Conservation (phyloP, 2,329 filamentous ascomycete genomes). For the Pseudogymnoascus sp. region DNA sequence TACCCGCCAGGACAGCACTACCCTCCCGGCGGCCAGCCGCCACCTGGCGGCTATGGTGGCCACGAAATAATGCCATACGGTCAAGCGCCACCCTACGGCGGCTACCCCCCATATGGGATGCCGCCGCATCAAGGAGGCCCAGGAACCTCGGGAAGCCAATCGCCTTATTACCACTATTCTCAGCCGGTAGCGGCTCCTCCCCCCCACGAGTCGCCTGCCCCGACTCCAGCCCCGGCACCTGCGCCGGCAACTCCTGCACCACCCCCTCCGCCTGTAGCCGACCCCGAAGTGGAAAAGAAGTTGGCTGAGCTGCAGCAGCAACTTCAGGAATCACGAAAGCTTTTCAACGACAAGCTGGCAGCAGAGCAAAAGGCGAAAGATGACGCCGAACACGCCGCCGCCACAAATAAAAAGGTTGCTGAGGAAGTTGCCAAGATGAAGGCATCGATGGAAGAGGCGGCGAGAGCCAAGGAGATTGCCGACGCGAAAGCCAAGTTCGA, state of each 20-base stretch:
- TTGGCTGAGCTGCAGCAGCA: neutral
- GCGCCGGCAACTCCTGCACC: slow-evolving; percentile 10
- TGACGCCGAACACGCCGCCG: slow-evolving; percentile 37
- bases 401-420: slow-evolving; percentile 32
- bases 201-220: slow-evolving; percentile 15
- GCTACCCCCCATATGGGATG: slow-evolving; percentile 13
- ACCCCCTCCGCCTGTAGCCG: neutral
- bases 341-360: slow-evolving; percentile 18
- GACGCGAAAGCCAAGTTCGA: slow-evolving; percentile 39
- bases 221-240: slow-evolving; percentile 1
- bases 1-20: slow-evolving; percentile 24
- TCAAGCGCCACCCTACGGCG: slow-evolving; percentile 4
- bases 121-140: neutral
- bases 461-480: slow-evolving; percentile 35
- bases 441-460: slow-evolving; percentile 42
- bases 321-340: neutral
- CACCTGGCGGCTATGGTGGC: slow-evolving; percentile 16
- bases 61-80: slow-evolving; percentile 14
- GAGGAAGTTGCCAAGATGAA: slow-evolving; percentile 38
- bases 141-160: slow-evolving; percentile 21
- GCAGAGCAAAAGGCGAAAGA: slow-evolving; percentile 34
- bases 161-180: slow-evolving; percentile 11
- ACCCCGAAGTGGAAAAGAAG: slow-evolving; percentile 11
- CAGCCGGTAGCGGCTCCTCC: slow-evolving; percentile 9
- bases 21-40: slow-evolving; percentile 16